Percentiles rank a stretch among this genome's conserved stretches.
Conservation (phyloP, 2,329 filamentous ascomycete genomes). For the Trichoderma citrinoviride region DNA sequence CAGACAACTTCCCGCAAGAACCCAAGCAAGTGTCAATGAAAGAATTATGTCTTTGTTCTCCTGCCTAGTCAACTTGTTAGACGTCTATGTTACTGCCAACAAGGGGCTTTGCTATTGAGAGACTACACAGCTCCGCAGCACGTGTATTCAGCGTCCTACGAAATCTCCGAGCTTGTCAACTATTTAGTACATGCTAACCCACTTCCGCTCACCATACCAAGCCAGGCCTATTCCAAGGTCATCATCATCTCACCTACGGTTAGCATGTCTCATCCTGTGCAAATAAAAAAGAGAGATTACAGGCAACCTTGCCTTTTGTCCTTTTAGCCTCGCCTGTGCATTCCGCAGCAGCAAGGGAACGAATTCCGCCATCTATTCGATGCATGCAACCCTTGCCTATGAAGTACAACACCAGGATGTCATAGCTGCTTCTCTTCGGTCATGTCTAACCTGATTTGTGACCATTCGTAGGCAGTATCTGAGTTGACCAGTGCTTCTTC, state of each 20-base stretch:
- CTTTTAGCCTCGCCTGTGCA: constrained; percentile 10
- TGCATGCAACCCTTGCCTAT: no score
- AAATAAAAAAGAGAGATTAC: constrained; percentile 2
- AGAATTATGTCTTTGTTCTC: background rate
- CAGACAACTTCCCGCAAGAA: background rate
- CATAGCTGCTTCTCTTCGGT: background rate
- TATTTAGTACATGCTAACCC: background rate
- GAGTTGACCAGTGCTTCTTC: background rate
- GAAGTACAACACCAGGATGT: background rate
- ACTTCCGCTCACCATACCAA: background rate
- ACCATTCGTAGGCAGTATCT: background rate
- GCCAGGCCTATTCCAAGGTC: background rate
- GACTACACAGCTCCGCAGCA: background rate
- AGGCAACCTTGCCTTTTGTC: constrained; percentile 2
- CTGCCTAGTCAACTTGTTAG: background rate
- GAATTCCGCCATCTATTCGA: background rate
- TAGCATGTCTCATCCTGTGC: constrained; percentile 1
- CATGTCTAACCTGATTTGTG: background rate
- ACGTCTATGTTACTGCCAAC: background rate
- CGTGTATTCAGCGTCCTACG: background rate
- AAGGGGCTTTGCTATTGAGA: background rate
- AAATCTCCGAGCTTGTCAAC: background rate
- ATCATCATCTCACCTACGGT: background rate
- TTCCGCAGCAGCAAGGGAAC: background rate
- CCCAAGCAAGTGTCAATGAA: background rate